These are phyloP conservation scores for Cyberlindnera suaveolens DNA, from an alignment of 805 yeast genomes.

Conservation along the genomic window DNA sequence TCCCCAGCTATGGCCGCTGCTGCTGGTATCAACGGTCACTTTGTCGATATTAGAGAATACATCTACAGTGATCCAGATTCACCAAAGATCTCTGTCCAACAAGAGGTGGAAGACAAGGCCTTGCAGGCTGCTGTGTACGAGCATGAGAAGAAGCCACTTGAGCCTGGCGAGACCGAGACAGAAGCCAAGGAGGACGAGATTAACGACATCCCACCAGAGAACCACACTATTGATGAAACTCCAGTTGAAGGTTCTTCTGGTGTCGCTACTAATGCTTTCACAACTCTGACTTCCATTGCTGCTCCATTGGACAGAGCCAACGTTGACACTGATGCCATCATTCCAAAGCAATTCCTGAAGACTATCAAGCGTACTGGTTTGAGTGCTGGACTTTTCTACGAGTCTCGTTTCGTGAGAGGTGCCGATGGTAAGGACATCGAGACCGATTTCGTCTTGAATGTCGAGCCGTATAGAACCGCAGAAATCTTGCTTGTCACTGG, in stretches of 20 bases:
- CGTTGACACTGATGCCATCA: conserved; percentile 97
- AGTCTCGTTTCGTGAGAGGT: conserved; percentile 70
- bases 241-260: conserved; percentile 28
- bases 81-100: conserved; percentile 45
- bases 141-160: conserved; percentile 61
- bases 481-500: conserved; percentile 88
- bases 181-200: conserved; percentile 49
- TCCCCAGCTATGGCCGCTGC: conserved; percentile 99
- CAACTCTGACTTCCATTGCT: conserved; percentile 72
- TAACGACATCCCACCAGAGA: conserved; percentile 56
- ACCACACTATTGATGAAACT: conserved; percentile 33
- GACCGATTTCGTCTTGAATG: conserved; percentile 90
- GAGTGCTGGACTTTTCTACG: conserved; percentile 83
- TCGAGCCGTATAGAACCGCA: conserved; percentile 73
- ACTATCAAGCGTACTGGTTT: conserved; percentile 97
- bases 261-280: conserved; percentile 70
- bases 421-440: conserved; percentile 63
- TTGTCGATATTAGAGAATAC: conserved; percentile 84
- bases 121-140: conserved; percentile 66
- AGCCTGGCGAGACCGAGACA: conserved; percentile 42
- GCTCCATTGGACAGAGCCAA: conserved; percentile 95
- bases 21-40: conserved; percentile 87
- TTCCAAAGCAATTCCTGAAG: conserved; percentile 96
- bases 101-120: conserved; percentile 47
- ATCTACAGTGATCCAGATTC: conserved; percentile 53